Conservation (phyloP, 2,329 filamentous ascomycete genomes). For the Ascochyta rabiei region DNA sequence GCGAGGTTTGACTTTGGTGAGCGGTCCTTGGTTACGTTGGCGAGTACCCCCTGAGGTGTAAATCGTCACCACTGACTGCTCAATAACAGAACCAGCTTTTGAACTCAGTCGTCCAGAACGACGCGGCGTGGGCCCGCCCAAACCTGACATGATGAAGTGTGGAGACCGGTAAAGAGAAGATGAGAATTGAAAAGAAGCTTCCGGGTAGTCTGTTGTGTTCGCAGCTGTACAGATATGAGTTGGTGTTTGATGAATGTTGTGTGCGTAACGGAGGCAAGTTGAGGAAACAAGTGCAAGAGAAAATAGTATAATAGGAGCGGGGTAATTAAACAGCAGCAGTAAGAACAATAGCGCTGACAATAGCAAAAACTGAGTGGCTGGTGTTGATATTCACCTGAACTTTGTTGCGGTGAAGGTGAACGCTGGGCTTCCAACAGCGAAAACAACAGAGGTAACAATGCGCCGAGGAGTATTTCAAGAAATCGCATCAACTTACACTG, state of each 20-base stretch:
- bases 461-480: neutral
- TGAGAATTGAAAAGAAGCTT: neutral
- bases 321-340: neutral
- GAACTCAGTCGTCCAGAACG: conserved; percentile 38
- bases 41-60: conserved; percentile 23
- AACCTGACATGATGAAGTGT: conserved; percentile 30
- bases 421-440: neutral
- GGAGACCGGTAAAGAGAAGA: neutral
- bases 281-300: neutral
- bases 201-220: neutral
- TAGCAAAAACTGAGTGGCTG: neutral
- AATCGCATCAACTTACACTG: conserved; percentile 7
- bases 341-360: neutral
- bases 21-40: conserved; percentile 30
- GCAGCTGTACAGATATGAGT: conserved; percentile 5
- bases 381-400: neutral
- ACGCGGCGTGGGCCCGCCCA: conserved; percentile 37
- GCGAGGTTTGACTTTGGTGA: conserved; percentile 40
- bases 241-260: neutral
- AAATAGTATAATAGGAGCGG: neutral
- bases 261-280: neutral
- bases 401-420: conserved; percentile 2
- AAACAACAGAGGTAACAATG: neutral
- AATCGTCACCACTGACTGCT: conserved; percentile 29
- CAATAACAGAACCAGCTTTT: conserved; percentile 35